phyloP scores from a whole-genome alignment of 164 flowering plant species.

The Brasenia schreberi region DNA sequence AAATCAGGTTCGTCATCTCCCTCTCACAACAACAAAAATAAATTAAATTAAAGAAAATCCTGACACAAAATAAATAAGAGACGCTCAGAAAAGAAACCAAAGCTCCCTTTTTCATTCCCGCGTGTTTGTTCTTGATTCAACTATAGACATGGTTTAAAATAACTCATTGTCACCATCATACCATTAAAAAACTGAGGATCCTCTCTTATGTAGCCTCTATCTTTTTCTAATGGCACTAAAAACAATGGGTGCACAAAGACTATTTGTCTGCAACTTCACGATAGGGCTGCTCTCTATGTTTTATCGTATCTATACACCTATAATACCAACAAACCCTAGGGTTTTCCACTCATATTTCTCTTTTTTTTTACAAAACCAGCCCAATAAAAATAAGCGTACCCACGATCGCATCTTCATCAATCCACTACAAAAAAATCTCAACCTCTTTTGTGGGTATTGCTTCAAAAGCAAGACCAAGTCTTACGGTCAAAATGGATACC shows the following conservation, averaged over 20 bases:
- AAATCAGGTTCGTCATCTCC: constrained; percentile 26
- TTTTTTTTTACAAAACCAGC: not conserved
- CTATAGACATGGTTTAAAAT: not conserved
- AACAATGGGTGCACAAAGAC: not conserved
- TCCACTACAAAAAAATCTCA: not conserved
- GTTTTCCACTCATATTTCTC: not conserved
- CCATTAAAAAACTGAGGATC: not conserved
- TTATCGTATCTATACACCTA: not conserved
- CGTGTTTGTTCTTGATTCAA: too few relatives aligned
- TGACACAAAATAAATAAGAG: too few relatives aligned
- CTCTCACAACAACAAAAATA: not conserved
- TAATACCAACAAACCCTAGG: not conserved
- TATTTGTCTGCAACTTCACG: not conserved
- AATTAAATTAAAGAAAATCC: too few relatives aligned
- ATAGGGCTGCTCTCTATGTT: not conserved
- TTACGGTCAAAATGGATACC: not conserved
- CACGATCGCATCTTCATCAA: not conserved
- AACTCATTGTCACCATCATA: not conserved
- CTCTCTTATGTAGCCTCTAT: not conserved
- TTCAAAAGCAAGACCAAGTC: not conserved
- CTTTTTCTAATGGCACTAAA: not conserved
- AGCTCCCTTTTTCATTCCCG: too few relatives aligned
- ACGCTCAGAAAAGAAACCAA: too few relatives aligned
- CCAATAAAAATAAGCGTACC: not conserved
- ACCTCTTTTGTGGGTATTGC: not conserved